Evolutionary conservation across 148 eudicot species (phyloP).

Genomic region (Dysphania ambrosioides): DNA sequence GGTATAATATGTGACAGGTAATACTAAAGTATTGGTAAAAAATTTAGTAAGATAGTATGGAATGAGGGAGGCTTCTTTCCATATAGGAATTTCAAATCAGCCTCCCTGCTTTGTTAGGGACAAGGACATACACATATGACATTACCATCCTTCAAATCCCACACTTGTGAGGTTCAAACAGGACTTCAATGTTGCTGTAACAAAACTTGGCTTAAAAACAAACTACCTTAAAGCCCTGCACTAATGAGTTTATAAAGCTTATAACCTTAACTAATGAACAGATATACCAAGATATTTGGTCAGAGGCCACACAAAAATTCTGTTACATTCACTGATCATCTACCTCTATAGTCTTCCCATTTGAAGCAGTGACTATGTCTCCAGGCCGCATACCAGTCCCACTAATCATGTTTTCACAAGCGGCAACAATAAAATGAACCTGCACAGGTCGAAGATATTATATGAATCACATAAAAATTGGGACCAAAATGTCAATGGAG

Average conservation of each 20-base stretch:
- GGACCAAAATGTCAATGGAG: background rate
- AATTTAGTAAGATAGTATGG: background rate
- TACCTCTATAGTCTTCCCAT: slow-evolving; percentile 99
- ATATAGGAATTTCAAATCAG: background rate
- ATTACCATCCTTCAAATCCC: background rate
- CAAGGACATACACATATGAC: background rate
- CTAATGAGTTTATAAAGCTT: background rate
- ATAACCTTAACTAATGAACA: background rate
- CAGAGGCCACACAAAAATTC: background rate
- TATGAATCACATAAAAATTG: background rate
- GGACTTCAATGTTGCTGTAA: background rate
- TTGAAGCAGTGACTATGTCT: slow-evolving; percentile 90
- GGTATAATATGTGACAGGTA: background rate
- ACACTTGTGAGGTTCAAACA: background rate
- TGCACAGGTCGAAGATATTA: slow-evolving; percentile 30
- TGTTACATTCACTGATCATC: background rate
- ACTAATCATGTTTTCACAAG: slow-evolving; percentile 99
- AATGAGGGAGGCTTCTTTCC: background rate
- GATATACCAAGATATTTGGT: background rate
- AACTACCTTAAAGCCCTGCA: background rate
- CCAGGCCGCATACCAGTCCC: slow-evolving; percentile 99
- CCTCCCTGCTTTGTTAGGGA: background rate
- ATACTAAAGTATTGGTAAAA: background rate
- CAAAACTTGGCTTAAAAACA: background rate
- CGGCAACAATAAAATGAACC: slow-evolving; percentile 98